phyloP scores from a whole-genome alignment of 2,329 filamentous ascomycete species.

The Verticillium alfalfae region DNA sequence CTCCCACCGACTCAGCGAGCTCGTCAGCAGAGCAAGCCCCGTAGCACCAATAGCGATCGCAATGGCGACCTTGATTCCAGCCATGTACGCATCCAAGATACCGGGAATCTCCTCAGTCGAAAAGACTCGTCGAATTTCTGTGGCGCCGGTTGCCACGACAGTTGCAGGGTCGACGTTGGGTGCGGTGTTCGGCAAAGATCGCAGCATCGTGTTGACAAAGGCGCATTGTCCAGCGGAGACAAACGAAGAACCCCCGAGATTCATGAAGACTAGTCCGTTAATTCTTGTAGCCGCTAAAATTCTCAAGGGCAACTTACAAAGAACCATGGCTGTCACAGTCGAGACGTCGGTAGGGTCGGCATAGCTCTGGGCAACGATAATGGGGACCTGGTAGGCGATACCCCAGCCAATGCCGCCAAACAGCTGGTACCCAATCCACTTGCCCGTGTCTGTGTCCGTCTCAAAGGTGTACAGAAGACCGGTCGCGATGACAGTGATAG shows the following conservation, averaged over 20 bases:
- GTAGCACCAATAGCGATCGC: slow-evolving; percentile 17
- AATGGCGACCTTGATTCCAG: slow-evolving; percentile 22
- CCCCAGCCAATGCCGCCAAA: slow-evolving; percentile 36
- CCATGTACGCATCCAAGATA: slow-evolving; percentile 27
- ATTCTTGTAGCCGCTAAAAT: neutral
- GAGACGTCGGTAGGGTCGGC: slow-evolving; percentile 35
- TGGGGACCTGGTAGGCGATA: slow-evolving; percentile 34
- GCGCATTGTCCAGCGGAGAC: slow-evolving; percentile 46
- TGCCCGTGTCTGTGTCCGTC: slow-evolving; percentile 20
- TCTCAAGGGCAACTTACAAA: slow-evolving; percentile 18
- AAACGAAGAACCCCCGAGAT: slow-evolving; percentile 40
- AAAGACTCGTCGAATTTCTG: slow-evolving; percentile 40
- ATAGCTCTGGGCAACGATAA: slow-evolving; percentile 39
- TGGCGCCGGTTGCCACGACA: slow-evolving; percentile 49
- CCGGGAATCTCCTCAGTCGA: slow-evolving; percentile 33
- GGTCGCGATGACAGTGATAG: slow-evolving; percentile 27
- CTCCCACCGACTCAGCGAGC: slow-evolving; percentile 4
- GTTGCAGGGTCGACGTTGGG: slow-evolving; percentile 37
- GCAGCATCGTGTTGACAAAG: slow-evolving; percentile 49
- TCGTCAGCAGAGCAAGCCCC: slow-evolving; percentile 21
- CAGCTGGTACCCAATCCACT: slow-evolving; percentile 40
- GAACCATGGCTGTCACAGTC: slow-evolving; percentile 37
- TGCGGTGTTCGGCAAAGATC: slow-evolving; percentile 37
- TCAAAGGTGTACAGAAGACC: slow-evolving; percentile 37
- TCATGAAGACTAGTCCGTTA: slow-evolving; percentile 24